phyloP scores from a whole-genome alignment of 352 stramenopile genomes.

The Phytophthora chlamydospora region DNA sequence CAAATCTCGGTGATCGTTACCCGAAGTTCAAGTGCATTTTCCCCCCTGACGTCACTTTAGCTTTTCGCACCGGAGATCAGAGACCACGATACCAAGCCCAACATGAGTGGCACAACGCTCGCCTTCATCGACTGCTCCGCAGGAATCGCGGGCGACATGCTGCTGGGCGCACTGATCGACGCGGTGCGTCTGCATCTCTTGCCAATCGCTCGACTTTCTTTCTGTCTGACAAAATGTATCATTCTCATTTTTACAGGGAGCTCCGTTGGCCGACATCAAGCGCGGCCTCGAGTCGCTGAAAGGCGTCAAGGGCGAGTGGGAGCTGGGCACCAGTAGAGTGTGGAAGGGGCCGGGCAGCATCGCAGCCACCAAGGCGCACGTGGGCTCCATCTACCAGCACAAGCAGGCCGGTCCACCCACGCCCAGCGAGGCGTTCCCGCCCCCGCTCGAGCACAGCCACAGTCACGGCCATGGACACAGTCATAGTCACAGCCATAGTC shows the following conservation, averaged over 20 bases:
- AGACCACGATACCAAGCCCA: neutral
- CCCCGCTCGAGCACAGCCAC: constrained; percentile 29
- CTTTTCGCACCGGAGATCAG: too few species aligned
- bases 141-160: constrained; percentile 92
- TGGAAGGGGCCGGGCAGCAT: constrained; percentile 91
- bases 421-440: constrained; percentile 12
- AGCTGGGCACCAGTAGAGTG: constrained; percentile 64
- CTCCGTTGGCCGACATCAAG: constrained; percentile 62
- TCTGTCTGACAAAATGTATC: neutral
- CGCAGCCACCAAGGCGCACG: constrained; percentile 88
- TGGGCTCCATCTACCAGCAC: constrained; percentile 90
- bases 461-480: constrained; percentile 26
- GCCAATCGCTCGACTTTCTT: neutral
- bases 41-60: too few species aligned
- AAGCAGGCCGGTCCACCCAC: constrained; percentile 47
- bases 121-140: constrained; percentile 91
- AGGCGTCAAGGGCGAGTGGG: constrained; percentile 88
- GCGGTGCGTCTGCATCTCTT: constrained; percentile 51
- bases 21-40: too few species aligned
- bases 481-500: constrained; percentile 32
- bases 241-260: constrained; percentile 50
- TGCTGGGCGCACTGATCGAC: constrained; percentile 89
- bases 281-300: constrained; percentile 59
- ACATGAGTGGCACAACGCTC: constrained; percentile 29
- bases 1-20: too few species aligned